Evolutionary conservation across 2,329 filamentous ascomycete species (phyloP).

Genomic region (Celoporthe dispersa): DNA sequence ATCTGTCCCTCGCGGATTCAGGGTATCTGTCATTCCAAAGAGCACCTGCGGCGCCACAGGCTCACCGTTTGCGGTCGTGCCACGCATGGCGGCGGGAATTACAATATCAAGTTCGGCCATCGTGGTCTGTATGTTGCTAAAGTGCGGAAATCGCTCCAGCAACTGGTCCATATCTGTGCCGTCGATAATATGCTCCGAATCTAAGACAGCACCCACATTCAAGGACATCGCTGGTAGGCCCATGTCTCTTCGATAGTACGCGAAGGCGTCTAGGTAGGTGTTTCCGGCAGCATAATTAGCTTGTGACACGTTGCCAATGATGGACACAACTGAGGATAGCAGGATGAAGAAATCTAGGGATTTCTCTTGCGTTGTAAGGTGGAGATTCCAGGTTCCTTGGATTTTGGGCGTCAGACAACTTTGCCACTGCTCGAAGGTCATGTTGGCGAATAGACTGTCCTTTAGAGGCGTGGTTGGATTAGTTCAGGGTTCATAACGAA

Average conservation of each 20-base stretch:
- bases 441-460: constrained; percentile 14
- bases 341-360: constrained; percentile 40
- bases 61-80: background rate
- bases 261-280: constrained; percentile 36
- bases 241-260: constrained; percentile 19
- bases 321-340: constrained; percentile 33
- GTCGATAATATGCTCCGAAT: constrained; percentile 9
- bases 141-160: constrained; percentile 1
- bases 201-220: constrained; percentile 8
- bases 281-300: constrained; percentile 40
- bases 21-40: background rate
- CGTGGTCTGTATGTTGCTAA: background rate
- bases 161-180: constrained; percentile 2
- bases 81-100: constrained; percentile 4
- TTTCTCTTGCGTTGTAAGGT: constrained; percentile 25
- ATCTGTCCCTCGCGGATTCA: background rate
- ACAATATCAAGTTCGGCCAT: constrained; percentile 8
- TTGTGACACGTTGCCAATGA: constrained; percentile 35
- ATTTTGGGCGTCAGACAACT: constrained; percentile 20
- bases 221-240: constrained; percentile 1
- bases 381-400: constrained; percentile 31
- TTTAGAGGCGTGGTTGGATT: background rate
- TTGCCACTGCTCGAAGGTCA: constrained; percentile 10
- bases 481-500: background rate
- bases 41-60: background rate